Evolutionary conservation across 208 protist genomes (phyloP).

Genomic region (Leishmania tropica): DNA sequence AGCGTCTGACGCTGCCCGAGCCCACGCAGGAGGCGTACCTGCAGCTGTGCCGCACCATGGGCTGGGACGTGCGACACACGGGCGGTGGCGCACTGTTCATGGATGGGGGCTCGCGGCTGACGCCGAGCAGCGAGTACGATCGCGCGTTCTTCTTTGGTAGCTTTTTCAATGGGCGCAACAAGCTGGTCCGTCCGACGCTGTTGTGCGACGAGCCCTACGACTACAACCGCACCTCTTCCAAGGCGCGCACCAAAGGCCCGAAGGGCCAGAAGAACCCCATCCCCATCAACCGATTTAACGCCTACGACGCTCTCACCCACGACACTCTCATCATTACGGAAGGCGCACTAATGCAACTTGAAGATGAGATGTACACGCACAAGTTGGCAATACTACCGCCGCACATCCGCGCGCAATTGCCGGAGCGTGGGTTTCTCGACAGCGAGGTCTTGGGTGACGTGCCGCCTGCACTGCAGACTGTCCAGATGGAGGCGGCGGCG

Average conservation of each 20-base stretch:
- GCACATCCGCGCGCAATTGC: slow-evolving; percentile 89
- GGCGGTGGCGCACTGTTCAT: slow-evolving; percentile 91
- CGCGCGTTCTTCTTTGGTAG: slow-evolving; percentile 91
- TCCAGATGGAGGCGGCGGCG: slow-evolving; percentile 86
- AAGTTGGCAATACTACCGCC: slow-evolving; percentile 87
- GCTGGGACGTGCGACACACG: slow-evolving; percentile 90
- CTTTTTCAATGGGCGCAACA: slow-evolving; percentile 92
- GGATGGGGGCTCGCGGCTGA: slow-evolving; percentile 89
- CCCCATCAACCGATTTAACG: slow-evolving; percentile 92
- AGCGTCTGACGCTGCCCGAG: slow-evolving; percentile 75
- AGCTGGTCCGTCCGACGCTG: slow-evolving; percentile 87
- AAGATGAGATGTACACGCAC: slow-evolving; percentile 86
- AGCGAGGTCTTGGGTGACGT: slow-evolving; percentile 75
- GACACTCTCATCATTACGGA: slow-evolving; percentile 89
- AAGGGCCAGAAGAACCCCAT: slow-evolving; percentile 93
- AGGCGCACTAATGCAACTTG: slow-evolving; percentile 87
- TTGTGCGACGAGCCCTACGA: slow-evolving; percentile 90
- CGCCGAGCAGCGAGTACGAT: slow-evolving; percentile 86
- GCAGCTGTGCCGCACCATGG: slow-evolving; percentile 80
- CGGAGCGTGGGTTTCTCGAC: slow-evolving; percentile 71
- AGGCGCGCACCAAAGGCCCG: slow-evolving; percentile 74
- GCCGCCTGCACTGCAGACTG: slow-evolving; percentile 60
- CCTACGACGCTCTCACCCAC: slow-evolving; percentile 85
- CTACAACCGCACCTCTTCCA: slow-evolving; percentile 78
- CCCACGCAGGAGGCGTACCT: slow-evolving; percentile 85